A percentile compares a stretch with the other conserved stretches of the same genome.
Evolutionary conservation across 2,329 filamentous ascomycete species (phyloP).

Genomic region (Phialemoniopsis sp.): DNA sequence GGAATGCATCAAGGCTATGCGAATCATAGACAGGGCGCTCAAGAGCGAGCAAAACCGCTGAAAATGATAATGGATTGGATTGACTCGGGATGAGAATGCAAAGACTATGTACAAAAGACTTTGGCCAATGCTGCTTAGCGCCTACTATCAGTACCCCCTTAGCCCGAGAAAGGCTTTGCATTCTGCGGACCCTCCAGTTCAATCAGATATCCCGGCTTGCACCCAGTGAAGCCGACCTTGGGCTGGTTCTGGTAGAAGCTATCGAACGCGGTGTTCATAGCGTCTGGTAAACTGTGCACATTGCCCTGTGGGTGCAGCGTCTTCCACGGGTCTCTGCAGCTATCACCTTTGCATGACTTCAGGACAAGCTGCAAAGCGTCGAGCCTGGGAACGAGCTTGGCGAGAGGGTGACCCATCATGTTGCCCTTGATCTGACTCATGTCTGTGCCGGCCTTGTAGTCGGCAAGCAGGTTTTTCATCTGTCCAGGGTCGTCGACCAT

Average conservation of each 20-base stretch:
- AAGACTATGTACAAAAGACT: no score
- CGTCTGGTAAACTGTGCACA: conserved; percentile 47
- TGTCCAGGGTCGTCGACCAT: conserved; percentile 40
- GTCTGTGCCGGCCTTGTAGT: background rate
- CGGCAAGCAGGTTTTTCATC: conserved; percentile 35
- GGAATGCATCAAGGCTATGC: no score
- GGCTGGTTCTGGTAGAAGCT: conserved; percentile 47
- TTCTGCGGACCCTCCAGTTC: conserved; percentile 49
- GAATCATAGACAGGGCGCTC: no score
- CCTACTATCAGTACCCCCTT: no score
- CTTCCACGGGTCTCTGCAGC: conserved; percentile 53
- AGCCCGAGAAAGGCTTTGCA: no score
- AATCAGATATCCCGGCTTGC: conserved; percentile 51
- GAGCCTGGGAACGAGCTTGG: conserved; percentile 42
- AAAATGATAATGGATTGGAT: no score
- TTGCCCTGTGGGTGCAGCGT: conserved; percentile 48
- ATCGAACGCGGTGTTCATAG: conserved; percentile 44
- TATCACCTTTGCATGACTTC: conserved; percentile 53
- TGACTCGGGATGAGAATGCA: no score
- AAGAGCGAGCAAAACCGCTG: no score
- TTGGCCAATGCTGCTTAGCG: no score
- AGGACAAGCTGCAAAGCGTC: conserved; percentile 56
- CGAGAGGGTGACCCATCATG: conserved; percentile 19
- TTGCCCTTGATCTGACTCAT: no score
- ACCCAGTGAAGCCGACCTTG: conserved; percentile 47